A percentile compares a stretch with the other conserved stretches of the same genome.
phyloP scores from a whole-genome alignment of 805 yeast genomes.

The Wickerhamiella azymoides region DNA sequence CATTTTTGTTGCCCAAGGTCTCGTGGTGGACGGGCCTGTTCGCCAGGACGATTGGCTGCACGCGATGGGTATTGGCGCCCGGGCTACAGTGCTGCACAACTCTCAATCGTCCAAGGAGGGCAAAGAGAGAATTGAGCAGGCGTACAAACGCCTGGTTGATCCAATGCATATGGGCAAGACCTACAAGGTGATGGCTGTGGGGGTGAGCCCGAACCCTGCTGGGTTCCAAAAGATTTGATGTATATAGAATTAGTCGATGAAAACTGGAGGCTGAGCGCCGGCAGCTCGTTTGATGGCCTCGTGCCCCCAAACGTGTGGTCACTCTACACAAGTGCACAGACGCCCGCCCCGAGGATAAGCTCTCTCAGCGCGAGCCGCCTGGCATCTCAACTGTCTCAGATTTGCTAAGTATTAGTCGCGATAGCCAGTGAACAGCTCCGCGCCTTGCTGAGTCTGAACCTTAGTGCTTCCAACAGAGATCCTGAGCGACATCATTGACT shows the following conservation, averaged over 20 bases:
- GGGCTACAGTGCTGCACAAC: conserved; percentile 38
- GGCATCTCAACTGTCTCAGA: too few relatives aligned
- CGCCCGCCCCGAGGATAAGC: conserved; percentile 6
- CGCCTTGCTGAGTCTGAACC: too few relatives aligned
- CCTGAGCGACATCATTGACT: too few relatives aligned
- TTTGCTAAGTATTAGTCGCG: too few relatives aligned
- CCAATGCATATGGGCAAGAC: conserved; percentile 61
- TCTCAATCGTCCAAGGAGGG: conserved; percentile 30
- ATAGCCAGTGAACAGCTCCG: too few relatives aligned
- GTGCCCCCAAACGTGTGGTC: conserved; percentile 55
- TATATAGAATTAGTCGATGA: too few relatives aligned
- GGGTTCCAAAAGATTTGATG: neutral
- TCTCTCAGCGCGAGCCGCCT: neutral
- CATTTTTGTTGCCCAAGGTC: conserved; percentile 21
- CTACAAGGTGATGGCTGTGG: conserved; percentile 54
- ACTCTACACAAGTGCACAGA: conserved; percentile 33
- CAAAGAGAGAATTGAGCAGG: conserved; percentile 38
- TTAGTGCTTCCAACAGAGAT: too few relatives aligned
- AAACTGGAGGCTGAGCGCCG: too few relatives aligned
- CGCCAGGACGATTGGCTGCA: conserved; percentile 74
- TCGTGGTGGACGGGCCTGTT: conserved; percentile 39
- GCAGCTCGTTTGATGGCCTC: too few relatives aligned
- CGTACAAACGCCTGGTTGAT: conserved; percentile 52
- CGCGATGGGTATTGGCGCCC: conserved; percentile 56
- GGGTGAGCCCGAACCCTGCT: conserved; percentile 3